Conservation (phyloP, 176 grass and related monocot species). For the Elaeis guineensis region DNA sequence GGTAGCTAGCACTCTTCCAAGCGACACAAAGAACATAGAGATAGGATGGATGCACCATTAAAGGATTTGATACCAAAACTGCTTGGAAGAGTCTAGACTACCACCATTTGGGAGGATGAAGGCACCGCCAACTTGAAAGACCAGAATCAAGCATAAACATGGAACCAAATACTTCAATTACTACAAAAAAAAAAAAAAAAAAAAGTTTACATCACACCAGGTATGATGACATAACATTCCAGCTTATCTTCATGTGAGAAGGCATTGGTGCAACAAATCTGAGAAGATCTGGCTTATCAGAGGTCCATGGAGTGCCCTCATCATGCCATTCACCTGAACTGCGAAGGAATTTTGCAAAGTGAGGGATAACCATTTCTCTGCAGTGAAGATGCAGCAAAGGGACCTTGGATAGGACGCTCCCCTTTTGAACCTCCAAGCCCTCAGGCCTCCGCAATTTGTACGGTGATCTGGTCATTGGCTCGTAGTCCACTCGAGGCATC, state of each 20-base stretch:
- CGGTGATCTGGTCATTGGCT: constrained; percentile 43
- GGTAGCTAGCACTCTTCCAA: too few species aligned
- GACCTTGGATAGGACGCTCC: constrained; percentile 72
- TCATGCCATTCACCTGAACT: constrained; percentile 44
- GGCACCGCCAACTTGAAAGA: too few species aligned
- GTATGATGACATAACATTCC: constrained; percentile 82
- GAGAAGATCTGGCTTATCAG: constrained; percentile 46
- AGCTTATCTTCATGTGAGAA: constrained; percentile 71
- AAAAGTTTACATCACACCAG: constrained; percentile 27
- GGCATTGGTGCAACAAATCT: constrained; percentile 58
- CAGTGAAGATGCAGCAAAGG: constrained; percentile 80
- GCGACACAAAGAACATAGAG: too few species aligned
- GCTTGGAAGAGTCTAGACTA: too few species aligned
- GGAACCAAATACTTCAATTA: too few species aligned
- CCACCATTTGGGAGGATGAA: too few species aligned
- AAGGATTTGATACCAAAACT: too few species aligned
- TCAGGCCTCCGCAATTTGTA: constrained; percentile 66
- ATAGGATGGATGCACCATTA: too few species aligned
- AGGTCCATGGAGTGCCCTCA: constrained; percentile 34
- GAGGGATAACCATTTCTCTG: constrained; percentile 80
- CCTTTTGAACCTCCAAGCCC: constrained; percentile 73
- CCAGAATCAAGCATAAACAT: too few species aligned
- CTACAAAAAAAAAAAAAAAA: too few species aligned
- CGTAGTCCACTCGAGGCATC: constrained; percentile 46
- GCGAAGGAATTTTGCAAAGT: constrained; percentile 58